phyloP scores from a whole-genome alignment of 1,284 basidiomycete genomes.

The Porodaedalea pini region DNA sequence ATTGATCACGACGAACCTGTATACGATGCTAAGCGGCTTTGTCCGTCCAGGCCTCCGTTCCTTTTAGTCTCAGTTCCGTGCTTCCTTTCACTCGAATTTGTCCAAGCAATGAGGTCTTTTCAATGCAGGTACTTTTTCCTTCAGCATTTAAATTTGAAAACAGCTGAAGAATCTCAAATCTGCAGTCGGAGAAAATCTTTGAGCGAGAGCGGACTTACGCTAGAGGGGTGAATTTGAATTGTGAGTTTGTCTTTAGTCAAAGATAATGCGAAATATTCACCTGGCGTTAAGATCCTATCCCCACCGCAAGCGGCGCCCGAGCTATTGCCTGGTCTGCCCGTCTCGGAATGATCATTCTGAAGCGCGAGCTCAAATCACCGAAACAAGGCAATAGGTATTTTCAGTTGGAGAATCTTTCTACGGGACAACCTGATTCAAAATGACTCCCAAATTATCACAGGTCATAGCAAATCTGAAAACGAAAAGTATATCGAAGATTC shows the following conservation, averaged over 20 bases:
- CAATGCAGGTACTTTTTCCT: neutral
- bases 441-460: neutral
- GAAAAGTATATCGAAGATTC: neutral
- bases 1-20: neutral
- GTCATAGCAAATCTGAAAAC: neutral
- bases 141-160: neutral
- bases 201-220: neutral
- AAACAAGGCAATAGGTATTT: neutral
- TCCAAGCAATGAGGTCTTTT: neutral
- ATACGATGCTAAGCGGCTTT: neutral
- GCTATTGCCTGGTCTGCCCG: neutral
- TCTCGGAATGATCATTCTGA: no score
- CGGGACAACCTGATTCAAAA: neutral
- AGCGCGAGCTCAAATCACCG: neutral
- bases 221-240: neutral
- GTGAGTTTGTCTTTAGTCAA: neutral
- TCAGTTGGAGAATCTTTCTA: neutral
- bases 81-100: neutral
- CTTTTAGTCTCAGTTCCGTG: constrained; percentile 6
- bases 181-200: neutral
- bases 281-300: neutral
- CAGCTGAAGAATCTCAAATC: neutral
- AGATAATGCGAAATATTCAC: neutral
- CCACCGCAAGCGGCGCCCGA: neutral
- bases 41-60: neutral